Evolutionary conservation across 352 stramenopile species (phyloP).

Genomic region (Phytophthora pistaciae): DNA sequence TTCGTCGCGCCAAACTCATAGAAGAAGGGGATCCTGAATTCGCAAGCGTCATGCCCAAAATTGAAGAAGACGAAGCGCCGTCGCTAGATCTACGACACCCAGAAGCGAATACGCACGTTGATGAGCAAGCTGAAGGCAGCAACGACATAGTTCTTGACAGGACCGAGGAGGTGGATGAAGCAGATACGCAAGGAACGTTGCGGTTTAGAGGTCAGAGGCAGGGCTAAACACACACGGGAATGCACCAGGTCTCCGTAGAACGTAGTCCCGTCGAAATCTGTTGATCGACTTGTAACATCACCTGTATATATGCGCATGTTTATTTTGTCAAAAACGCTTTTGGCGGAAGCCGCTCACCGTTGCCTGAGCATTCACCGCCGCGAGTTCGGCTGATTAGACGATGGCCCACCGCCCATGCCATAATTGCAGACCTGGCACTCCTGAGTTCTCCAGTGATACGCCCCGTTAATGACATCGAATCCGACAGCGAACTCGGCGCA

Average conservation of each 20-base stretch:
- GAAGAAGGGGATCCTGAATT: slow-evolving; percentile 5
- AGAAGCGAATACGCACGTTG: slow-evolving; percentile 3
- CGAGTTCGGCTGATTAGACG: slow-evolving; percentile 58
- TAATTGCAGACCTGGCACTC: slow-evolving; percentile 88
- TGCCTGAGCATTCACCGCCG: slow-evolving; percentile 46
- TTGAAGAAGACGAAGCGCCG: slow-evolving; percentile 11
- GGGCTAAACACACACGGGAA: background rate
- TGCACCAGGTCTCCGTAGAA: background rate
- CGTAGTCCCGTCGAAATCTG: background rate
- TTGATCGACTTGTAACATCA: background rate
- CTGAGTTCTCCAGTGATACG: slow-evolving; percentile 86
- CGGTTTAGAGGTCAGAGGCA: slow-evolving; percentile 1
- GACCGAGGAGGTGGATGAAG: background rate
- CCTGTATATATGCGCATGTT: slow-evolving; percentile 15
- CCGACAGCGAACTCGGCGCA: slow-evolving; percentile 85
- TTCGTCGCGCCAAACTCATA: slow-evolving; percentile 41
- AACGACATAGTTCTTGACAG: background rate
- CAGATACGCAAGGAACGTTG: background rate
- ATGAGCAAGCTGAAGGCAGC: background rate
- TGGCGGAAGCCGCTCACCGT: slow-evolving; percentile 25
- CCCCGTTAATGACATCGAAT: slow-evolving; percentile 81
- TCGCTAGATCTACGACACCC: background rate
- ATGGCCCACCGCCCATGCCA: slow-evolving; percentile 53
- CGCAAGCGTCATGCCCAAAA: slow-evolving; percentile 6
- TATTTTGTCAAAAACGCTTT: background rate